phyloP scores from a whole-genome alignment of 805 yeast genomes.

The Wickerhamiella vanderwaltii region DNA sequence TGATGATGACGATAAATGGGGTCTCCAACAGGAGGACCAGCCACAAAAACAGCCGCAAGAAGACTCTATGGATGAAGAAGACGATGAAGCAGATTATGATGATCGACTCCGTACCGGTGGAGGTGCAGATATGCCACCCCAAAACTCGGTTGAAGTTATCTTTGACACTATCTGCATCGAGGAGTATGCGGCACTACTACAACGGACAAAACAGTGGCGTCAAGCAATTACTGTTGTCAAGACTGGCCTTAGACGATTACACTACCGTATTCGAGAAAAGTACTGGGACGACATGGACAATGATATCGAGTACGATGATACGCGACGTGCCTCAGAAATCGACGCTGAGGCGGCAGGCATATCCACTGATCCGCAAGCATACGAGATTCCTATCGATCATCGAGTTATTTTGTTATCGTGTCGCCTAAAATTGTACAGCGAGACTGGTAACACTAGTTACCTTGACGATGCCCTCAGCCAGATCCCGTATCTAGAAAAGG shows the following conservation, averaged over 20 bases:
- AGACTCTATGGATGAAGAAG: background rate
- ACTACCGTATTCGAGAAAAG: constrained; percentile 46
- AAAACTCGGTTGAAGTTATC: too few species aligned
- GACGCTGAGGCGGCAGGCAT: constrained; percentile 1
- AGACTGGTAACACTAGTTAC: constrained; percentile 27
- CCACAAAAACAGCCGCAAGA: background rate
- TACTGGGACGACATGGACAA: constrained; percentile 55
- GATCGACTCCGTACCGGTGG: too few species aligned
- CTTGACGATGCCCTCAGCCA: constrained; percentile 63
- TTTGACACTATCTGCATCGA: background rate
- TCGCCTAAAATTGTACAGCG: constrained; percentile 43
- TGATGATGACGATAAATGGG: too few species aligned
- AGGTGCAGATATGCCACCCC: background rate
- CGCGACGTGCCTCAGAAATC: constrained; percentile 32
- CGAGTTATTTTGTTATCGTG: constrained; percentile 67
- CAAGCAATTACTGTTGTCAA: constrained; percentile 53
- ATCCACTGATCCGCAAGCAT: constrained; percentile 17
- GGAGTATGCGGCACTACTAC: constrained; percentile 4
- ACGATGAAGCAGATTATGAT: too few species aligned
- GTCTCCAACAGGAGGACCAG: too few species aligned
- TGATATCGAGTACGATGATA: constrained; percentile 75
- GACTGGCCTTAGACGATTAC: constrained; percentile 72
- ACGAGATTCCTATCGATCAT: constrained; percentile 70
- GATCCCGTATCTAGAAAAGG: constrained; percentile 45
- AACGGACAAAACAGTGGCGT: background rate